Base-by-base conservation (phyloP, 1,284 basidiomycete species). In the Coniophora puteana region DNA sequence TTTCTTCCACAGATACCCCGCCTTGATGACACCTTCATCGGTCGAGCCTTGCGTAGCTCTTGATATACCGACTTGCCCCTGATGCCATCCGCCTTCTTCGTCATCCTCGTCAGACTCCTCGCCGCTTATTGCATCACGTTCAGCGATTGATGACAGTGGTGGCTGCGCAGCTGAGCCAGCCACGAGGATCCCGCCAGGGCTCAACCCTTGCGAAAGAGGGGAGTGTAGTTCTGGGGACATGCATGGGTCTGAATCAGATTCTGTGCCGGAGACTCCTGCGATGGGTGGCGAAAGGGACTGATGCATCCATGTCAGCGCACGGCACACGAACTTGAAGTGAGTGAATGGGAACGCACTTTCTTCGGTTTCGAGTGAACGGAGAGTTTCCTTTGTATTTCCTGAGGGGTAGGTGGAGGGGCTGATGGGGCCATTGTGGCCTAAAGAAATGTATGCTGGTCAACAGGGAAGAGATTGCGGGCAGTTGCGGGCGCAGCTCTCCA, bases 1-100 rank as follows among this genome's bases (percentile, higher is more conserved):
- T 71, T 93, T 95, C 75, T 97, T 97, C 76, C 82, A 86, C 38
- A 98, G 69, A 67, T 93, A 96, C 3, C 94, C 94, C 17, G 85
- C 81, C 66, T 93, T 95, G 59, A 96, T 75, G 27, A 90, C 83
- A 38, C 76, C 77, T 59, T 93, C 91, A 43, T 81, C 76, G 46
- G 72, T 63, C 37, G 71, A 71, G 55, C 74, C 65, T 40, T 67
- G 65, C 25, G 56, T 61, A n/a, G n/a, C n/a, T n/a, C n/a, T n/a
- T n/a, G n/a, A n/a, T n/a, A n/a, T n/a, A n/a, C n/a, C n/a, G n/a
- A n/a, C n/a, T n/a, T n/a, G n/a, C n/a, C n/a, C n/a, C 49, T 51
- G 62, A 33, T 56, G 62, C 78, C 79, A 83, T 12, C 76, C 80
- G n/a, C 73, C 80, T 30, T 74, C 71, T 33, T 82, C 80, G 32